These are phyloP conservation scores for Pelargonium citronellum DNA, from an alignment of 441 rosid genomes.

Conservation along the genomic window DNA sequence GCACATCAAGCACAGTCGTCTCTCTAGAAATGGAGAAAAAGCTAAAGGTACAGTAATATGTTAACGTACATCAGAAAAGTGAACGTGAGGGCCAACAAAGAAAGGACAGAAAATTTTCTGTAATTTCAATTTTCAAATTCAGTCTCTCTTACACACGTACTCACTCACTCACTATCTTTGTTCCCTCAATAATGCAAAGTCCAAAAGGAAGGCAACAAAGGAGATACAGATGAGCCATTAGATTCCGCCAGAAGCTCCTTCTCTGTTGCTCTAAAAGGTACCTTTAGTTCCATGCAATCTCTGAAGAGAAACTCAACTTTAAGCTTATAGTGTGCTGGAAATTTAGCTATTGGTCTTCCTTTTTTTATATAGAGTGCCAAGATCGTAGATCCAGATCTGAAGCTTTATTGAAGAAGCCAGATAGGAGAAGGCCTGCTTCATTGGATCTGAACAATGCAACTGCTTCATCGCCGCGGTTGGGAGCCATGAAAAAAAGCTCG, in stretches of 20 bases:
- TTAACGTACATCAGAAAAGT: conserved; percentile 5
- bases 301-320: conserved; percentile 3
- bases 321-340: neutral
- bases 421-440: conserved; percentile 65
- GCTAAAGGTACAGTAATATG: conserved; percentile 46
- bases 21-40: conserved; percentile 48
- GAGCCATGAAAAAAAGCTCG: conserved; percentile 43
- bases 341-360: neutral
- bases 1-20: conserved; percentile 41
- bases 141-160: neutral
- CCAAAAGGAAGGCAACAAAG: conserved; percentile 43
- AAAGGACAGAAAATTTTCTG: conserved; percentile 17
- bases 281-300: neutral
- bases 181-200: conserved; percentile 33
- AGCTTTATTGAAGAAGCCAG: conserved; percentile 48
- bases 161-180: conserved; percentile 19
- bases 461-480: conserved; percentile 64
- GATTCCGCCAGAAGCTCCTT: conserved; percentile 86
- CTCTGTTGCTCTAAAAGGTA: conserved; percentile 82
- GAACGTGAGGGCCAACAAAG: conserved; percentile 14
- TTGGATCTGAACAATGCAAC: conserved; percentile 66
- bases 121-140: conserved; percentile 22
- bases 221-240: conserved; percentile 32
- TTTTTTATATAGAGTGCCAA: conserved; percentile 53
- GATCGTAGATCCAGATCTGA: conserved; percentile 78